Conservation (phyloP, 345 rosid species). For the Acer saccharum region DNA sequence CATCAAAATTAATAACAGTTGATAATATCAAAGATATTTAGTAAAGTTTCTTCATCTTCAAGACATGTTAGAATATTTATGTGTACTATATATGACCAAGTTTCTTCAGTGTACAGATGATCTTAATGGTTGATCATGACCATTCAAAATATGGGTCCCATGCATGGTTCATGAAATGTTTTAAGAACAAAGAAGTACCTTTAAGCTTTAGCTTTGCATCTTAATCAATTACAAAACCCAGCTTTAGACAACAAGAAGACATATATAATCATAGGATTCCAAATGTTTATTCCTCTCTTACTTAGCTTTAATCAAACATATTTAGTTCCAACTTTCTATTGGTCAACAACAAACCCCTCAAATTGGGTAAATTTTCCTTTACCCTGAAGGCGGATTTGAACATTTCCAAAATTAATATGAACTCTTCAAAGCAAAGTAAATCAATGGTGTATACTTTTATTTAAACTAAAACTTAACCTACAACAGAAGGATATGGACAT, state of each 20-base stretch:
- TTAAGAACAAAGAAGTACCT: conserved; percentile 15
- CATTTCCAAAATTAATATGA: too few relatives aligned
- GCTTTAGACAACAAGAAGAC: conserved; percentile 49
- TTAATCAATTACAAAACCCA: conserved; percentile 38
- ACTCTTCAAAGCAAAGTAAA: too few relatives aligned
- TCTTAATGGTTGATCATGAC: conserved; percentile 8
- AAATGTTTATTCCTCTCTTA: conserved; percentile 9
- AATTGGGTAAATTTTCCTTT: background rate
- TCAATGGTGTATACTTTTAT: background rate
- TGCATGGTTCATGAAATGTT: background rate
- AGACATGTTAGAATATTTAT: background rate
- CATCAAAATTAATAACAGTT: background rate
- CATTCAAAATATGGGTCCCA: conserved; percentile 21
- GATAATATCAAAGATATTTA: too few relatives aligned
- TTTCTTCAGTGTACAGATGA: background rate
- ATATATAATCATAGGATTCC: conserved; percentile 37
- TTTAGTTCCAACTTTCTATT: too few relatives aligned
- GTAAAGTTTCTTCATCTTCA: background rate
- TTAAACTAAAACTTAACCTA: background rate
- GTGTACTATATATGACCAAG: background rate
- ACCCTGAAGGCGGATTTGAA: too few relatives aligned
- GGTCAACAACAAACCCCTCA: too few relatives aligned
- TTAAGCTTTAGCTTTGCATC: conserved; percentile 47
- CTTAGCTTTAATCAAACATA: too few relatives aligned
- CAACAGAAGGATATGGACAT: conserved; percentile 13